Evolutionary conservation across 805 yeast species (phyloP), one percentile per base, ranked within the genome.

Genomic region (Clavispora asparagi): DNA sequence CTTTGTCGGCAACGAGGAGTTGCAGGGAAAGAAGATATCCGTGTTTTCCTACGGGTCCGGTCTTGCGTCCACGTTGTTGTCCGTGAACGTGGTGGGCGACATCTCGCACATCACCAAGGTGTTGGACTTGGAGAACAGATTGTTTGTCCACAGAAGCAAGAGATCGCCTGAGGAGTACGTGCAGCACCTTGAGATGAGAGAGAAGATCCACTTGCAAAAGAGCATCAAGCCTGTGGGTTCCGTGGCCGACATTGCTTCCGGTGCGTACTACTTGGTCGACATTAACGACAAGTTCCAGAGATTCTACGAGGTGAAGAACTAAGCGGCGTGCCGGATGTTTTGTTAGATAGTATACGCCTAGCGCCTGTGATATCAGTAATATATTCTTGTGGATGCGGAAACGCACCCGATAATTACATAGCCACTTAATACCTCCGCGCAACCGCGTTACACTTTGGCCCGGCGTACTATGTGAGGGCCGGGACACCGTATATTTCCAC

Each of bases 41-140:
- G 65, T 91, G 59, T 94, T 91, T 76, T 94, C 99, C 17, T 94
- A 94, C 69, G 99, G 99, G 57, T 92, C 98, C 13, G 99, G 99
- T 62, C 80, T 94, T 52, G 99, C 99, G 39, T 78, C 98, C 14
- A 81, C 96, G 35, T 74, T 94, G 69, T 87, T 81, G 72, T 85
- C 96, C 39, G 81, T 83, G 54, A 79, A 73, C 52, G 87, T 94
- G 51, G 79, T 76, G 53, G 96, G 95, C 48, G 98, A 94, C 68
- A 74, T 91, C 51, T 70, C 85, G 27, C 57, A 76, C 50, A 85
- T 91, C 54, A 78, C 78, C 52, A 66, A 78, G 54, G 76, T 72
- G 47, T 79, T 92, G 61, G 78, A 85, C 67, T 73, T 94, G 54
- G 82, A 83, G 61, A 61, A 76, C 60, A 81, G 80, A 66, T 78